Base-by-base conservation (phyloP, 2,329 filamentous ascomycete species). In the Cercospora sp. region DNA sequence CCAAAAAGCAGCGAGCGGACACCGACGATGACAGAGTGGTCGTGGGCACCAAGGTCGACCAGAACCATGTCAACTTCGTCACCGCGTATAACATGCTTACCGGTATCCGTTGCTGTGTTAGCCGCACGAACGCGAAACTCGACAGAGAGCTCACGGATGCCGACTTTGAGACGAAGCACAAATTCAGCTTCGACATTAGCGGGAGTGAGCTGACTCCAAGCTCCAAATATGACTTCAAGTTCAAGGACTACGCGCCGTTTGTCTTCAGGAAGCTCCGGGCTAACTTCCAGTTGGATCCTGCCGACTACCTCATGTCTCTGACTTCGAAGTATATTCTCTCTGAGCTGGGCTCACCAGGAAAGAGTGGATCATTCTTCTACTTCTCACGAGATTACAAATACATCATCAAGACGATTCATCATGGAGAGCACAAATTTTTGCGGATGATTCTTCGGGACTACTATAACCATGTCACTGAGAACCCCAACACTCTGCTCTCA, bases 181-280 rank as follows among this genome's bases (percentile, higher is more conserved):
- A 99, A 83, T 97, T 97, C 78, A 97, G 94, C 58, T 99, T 99
- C 85, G 95, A 98, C 81, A 96, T 98, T 78, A 96, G 94, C 72
- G 95, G 95, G 72, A 97, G 97, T 79, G 95, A 99, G 83, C 85
- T 99, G 79, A 97, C 97, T 5, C 95, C 95, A 23, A 97, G 94
- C 70, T 94, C 95, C 74, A 98, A 99, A 82, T 99, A 99, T 84
- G 95, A 99, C 83, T 99, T 99, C 89, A 99, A 99, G 81, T 99
- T 99, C 86, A 99, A 99, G 83, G 95, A 99, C 82, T 99, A 99
- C 80, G 94, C 94, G n/a, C 95, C 95, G 66, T 98, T 94, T 94
- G 95, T 99, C 68, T 99, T 99, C 82, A 92, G 95, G 76, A 92
- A 93, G 81, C 86, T 99, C 53, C 91, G 95, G 73, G 85, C 89